Evolutionary conservation across 2,329 filamentous ascomycete species (phyloP).

Genomic region (Exophiala sp.): DNA sequence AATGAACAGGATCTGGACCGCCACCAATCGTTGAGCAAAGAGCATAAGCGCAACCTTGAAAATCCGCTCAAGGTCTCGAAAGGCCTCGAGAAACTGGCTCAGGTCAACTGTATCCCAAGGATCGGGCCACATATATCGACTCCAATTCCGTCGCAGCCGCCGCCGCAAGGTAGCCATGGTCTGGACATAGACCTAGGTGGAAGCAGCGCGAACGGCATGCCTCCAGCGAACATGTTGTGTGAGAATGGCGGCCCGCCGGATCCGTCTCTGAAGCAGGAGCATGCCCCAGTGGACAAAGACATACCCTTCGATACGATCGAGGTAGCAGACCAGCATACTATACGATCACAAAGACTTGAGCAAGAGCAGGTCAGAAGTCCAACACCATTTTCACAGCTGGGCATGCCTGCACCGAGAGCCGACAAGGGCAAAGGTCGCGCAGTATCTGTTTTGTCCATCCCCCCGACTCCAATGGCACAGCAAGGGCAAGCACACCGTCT

Average conservation of each 20-base stretch:
- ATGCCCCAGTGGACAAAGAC: neutral
- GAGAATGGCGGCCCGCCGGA: neutral
- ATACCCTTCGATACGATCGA: conserved; percentile 6
- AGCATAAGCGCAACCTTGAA: conserved; percentile 13
- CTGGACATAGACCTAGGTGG: neutral
- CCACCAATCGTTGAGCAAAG: conserved; percentile 14
- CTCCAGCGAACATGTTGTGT: neutral
- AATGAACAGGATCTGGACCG: conserved; percentile 11
- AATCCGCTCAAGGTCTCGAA: conserved; percentile 7
- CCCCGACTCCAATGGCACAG: neutral
- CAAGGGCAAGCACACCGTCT: neutral
- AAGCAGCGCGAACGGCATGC: neutral
- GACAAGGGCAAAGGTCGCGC: conserved; percentile 16
- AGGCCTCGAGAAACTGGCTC: conserved; percentile 11
- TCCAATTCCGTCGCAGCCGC: neutral
- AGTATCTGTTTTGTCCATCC: neutral
- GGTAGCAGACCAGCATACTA: neutral
- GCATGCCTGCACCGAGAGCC: neutral
- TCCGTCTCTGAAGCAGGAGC: neutral
- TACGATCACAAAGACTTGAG: neutral
- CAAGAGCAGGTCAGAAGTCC: neutral
- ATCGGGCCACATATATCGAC: neutral
- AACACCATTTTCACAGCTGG: neutral
- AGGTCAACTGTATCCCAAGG: conserved; percentile 3
- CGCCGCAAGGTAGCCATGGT: conserved; percentile 1